A percentile compares a stretch with the other conserved stretches of the same genome.
Evolutionary conservation across 1,284 basidiomycete species (phyloP).

Genomic region (Ustilago xerochloae): DNA sequence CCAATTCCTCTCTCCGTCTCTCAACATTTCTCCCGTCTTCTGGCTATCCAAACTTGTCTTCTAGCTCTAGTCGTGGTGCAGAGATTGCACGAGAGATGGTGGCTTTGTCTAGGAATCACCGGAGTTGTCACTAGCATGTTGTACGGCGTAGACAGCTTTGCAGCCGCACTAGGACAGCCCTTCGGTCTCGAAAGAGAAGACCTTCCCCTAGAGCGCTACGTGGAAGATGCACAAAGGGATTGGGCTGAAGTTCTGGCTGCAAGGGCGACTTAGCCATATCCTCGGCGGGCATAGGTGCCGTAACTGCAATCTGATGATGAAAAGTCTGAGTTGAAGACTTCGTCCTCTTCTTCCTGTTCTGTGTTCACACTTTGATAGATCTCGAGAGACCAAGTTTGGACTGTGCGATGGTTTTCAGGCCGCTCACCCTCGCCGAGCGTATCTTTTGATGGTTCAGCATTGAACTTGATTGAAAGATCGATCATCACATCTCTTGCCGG

Average conservation of each 20-base stretch:
- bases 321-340: no score
- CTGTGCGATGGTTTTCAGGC: constrained; percentile 20
- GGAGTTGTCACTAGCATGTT: constrained; percentile 40
- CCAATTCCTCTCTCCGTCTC: constrained; percentile 46
- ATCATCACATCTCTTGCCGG: background rate
- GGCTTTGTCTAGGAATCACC: constrained; percentile 14
- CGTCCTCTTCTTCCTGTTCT: background rate
- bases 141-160: constrained; percentile 47
- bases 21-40: constrained; percentile 29
- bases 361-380: background rate
- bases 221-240: constrained; percentile 27
- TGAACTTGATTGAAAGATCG: constrained; percentile 13
- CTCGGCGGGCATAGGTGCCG: no score
- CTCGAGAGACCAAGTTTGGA: constrained; percentile 6
- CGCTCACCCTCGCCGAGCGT: background rate
- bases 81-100: constrained; percentile 9
- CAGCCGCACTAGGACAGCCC: constrained; percentile 40
- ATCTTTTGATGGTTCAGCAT: constrained; percentile 1
- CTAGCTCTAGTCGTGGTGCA: constrained; percentile 42
- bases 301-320: no score
- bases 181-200: constrained; percentile 44
- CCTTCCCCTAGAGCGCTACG: constrained; percentile 38
- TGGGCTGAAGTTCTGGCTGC: constrained; percentile 36
- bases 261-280: no score
- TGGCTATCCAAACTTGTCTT: constrained; percentile 28